Percentiles rank a stretch among this genome's conserved stretches.
Conservation (phyloP, 2,329 filamentous ascomycete genomes). For the Ceratocystis diversiconidia region DNA sequence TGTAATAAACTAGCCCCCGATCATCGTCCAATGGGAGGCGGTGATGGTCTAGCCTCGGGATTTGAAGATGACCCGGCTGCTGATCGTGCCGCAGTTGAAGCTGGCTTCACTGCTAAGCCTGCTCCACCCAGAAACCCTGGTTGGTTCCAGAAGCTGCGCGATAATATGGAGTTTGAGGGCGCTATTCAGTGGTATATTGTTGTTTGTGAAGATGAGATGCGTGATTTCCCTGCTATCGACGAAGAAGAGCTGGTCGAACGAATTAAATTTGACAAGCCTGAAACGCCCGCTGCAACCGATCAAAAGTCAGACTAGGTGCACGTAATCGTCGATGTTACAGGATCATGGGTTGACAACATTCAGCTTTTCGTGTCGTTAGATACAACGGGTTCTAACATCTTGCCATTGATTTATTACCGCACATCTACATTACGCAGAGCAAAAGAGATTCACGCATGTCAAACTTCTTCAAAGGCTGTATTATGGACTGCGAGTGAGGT, state of each 20-base stretch:
- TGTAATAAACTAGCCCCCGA: conserved; percentile 22
- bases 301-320: neutral
- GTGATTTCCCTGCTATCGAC: conserved; percentile 31
- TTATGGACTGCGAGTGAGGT: neutral
- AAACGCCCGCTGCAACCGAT: neutral
- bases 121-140: conserved; percentile 24
- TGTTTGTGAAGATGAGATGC: conserved; percentile 46
- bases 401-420: neutral
- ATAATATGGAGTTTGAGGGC: conserved; percentile 41
- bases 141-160: conserved; percentile 45
- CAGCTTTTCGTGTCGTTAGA: too few species aligned
- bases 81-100: conserved; percentile 16
- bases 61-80: conserved; percentile 28
- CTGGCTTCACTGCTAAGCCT: conserved; percentile 6
- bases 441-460: neutral
- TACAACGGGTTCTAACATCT: neutral
- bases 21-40: conserved; percentile 26
- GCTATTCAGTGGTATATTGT: conserved; percentile 50
- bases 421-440: neutral
- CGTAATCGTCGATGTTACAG: neutral
- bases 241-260: conserved; percentile 26
- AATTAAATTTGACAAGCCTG: conserved; percentile 20
- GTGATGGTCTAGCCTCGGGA: conserved; percentile 12
- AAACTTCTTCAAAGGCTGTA: conserved; percentile 2
- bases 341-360: too few species aligned